phyloP scores from a whole-genome alignment of 192 early-diverging fungal genomes.

The Dissophora globulifera region DNA sequence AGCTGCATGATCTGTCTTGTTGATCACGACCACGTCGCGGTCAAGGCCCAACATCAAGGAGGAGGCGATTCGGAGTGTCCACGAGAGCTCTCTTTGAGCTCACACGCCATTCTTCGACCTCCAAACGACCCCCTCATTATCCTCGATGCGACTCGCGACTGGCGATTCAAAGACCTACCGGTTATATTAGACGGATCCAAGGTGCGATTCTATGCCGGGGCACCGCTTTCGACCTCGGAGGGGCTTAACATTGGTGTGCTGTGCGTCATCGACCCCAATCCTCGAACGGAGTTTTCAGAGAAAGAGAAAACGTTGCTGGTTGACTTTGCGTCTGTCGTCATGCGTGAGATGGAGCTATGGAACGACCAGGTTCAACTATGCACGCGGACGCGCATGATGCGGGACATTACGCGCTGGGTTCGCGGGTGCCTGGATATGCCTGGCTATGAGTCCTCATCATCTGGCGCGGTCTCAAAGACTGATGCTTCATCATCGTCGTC shows the following conservation, averaged over 20 bases:
- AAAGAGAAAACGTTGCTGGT: conserved; percentile 39
- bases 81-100: conserved; percentile 37
- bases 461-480: neutral
- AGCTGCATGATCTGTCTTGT: conserved; percentile 44
- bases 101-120: conserved; percentile 44
- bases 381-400: conserved; percentile 58
- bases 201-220: conserved; percentile 62
- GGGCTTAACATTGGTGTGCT: conserved; percentile 58
- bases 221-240: conserved; percentile 51
- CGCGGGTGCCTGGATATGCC: conserved; percentile 30
- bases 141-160: conserved; percentile 52
- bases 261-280: conserved; percentile 57
- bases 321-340: conserved; percentile 55
- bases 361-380: conserved; percentile 53
- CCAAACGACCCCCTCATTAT: conserved; percentile 49
- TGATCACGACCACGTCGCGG: conserved; percentile 7
- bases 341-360: conserved; percentile 63
- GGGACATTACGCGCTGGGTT: conserved; percentile 45
- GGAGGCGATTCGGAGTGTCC: conserved; percentile 7
- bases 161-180: conserved; percentile 62
- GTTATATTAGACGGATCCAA: conserved; percentile 40
- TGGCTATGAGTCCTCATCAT: neutral
- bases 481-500: too few species aligned
- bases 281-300: conserved; percentile 47
- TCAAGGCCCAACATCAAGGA: conserved; percentile 26